Evolutionary conservation across 2,329 filamentous ascomycete genomes (phyloP).

Genomic region (Ophiostoma montium): DNA sequence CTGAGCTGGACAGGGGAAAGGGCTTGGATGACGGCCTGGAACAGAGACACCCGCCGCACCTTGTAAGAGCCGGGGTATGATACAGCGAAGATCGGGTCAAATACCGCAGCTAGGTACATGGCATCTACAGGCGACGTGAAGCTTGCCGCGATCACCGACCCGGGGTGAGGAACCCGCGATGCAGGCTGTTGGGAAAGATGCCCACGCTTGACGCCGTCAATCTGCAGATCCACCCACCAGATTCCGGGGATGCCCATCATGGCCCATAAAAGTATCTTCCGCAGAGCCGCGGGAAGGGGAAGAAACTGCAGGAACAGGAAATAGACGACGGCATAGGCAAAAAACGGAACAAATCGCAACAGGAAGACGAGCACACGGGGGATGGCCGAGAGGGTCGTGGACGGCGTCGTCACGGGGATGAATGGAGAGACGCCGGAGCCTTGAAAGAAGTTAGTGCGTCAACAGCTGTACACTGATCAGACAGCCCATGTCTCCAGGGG

Average conservation of each 20-base stretch:
- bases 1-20: conserved; percentile 43
- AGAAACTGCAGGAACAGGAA: conserved; percentile 75
- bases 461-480: not conserved
- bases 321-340: conserved; percentile 53
- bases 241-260: conserved; percentile 81
- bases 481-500: not conserved
- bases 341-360: conserved; percentile 65
- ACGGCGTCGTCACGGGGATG: conserved; percentile 59
- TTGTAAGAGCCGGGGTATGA: conserved; percentile 62
- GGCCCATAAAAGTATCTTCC: conserved; percentile 78
- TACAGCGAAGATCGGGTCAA: conserved; percentile 86
- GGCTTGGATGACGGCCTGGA: conserved; percentile 59
- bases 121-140: conserved; percentile 89
- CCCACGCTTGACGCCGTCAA: conserved; percentile 90
- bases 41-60: conserved; percentile 63
- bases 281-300: conserved; percentile 41
- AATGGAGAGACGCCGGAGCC: conserved; percentile 95
- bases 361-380: conserved; percentile 61
- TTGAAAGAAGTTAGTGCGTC: conserved; percentile 22
- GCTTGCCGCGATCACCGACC: conserved; percentile 75
- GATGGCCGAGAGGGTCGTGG: conserved; percentile 46
- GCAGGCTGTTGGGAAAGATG: conserved; percentile 62
- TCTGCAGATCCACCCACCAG: conserved; percentile 97
- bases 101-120: conserved; percentile 87
- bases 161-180: conserved; percentile 61